Percentiles rank a stretch among this genome's conserved stretches.
Conservation (phyloP, 2,329 filamentous ascomycete species). For the Daldinia sp. region DNA sequence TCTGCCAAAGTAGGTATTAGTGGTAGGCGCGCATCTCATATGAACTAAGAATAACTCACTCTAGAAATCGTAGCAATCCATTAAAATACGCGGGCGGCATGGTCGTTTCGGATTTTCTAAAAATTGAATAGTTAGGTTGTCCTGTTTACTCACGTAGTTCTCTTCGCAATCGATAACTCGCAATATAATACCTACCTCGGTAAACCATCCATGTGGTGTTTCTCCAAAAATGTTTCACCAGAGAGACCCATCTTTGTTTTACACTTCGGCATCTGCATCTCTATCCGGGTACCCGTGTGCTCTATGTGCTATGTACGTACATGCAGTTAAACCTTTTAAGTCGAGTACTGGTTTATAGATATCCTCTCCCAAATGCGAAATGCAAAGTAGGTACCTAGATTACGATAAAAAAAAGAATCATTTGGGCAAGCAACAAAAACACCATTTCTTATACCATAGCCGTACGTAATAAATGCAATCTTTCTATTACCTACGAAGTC, state of each 20-base stretch:
- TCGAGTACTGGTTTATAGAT: not conserved
- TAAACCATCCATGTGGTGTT: constrained; percentile 35
- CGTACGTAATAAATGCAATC: constrained; percentile 16
- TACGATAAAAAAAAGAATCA: no score
- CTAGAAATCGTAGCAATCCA: not conserved
- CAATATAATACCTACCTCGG: constrained; percentile 22
- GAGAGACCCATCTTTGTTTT: constrained; percentile 7
- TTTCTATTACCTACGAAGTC: constrained; percentile 38
- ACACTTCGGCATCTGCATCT: constrained; percentile 8
- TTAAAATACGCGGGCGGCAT: not conserved
- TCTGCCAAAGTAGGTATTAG: not conserved
- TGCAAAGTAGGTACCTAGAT: not conserved
- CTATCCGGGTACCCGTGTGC: not conserved
- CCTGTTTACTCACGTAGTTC: not conserved
- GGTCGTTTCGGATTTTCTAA: not conserved
- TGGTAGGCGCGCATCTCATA: not conserved
- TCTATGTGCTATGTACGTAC: not conserved
- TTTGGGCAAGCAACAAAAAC: not conserved
- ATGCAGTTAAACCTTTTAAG: not conserved
- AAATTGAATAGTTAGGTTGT: not conserved
- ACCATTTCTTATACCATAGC: not conserved
- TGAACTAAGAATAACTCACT: not conserved
- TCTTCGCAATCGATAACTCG: constrained; percentile 2
- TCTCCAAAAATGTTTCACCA: constrained; percentile 30
- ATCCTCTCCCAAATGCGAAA: not conserved